Percentiles rank a stretch among this genome's conserved stretches.
These are phyloP conservation scores for Fusarium proliferatum DNA, from an alignment of 2,329 filamentous ascomycete genomes.

Conservation along the genomic window DNA sequence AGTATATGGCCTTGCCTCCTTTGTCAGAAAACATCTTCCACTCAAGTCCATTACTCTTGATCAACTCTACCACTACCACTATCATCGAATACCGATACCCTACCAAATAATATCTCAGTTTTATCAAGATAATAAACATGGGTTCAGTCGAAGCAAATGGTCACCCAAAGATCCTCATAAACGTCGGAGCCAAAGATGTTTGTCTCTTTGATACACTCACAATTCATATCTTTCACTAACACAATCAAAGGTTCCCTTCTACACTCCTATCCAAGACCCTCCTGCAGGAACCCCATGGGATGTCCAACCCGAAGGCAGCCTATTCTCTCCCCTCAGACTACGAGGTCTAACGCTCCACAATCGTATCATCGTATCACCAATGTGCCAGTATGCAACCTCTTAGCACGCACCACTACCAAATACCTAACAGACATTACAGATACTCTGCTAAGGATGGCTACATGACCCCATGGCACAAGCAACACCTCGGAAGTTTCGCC, in stretches of 20 bases:
- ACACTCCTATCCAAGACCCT: constrained; percentile 41
- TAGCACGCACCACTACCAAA: background rate
- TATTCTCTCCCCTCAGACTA: constrained; percentile 59
- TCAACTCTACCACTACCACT: background rate
- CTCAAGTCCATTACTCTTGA: background rate
- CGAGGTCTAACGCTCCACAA: constrained; percentile 58
- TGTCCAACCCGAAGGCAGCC: constrained; percentile 37
- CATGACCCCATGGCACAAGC: constrained; percentile 57
- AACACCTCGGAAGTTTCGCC: constrained; percentile 54
- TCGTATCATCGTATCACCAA: constrained; percentile 58
- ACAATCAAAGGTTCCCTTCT: constrained; percentile 36
- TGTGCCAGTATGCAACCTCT: constrained; percentile 55
- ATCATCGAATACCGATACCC: background rate
- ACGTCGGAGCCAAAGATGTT: constrained; percentile 35
- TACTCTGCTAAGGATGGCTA: constrained; percentile 54
- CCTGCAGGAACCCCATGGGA: constrained; percentile 42
- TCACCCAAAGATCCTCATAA: constrained; percentile 31
- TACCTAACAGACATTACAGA: constrained; percentile 3
- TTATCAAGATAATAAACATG: background rate
- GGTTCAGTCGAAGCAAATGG: constrained; percentile 4
- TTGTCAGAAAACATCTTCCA: background rate
- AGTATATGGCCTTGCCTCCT: background rate
- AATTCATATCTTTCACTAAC: background rate
- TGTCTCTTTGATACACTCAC: background rate
- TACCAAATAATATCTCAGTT: background rate